phyloP scores from a whole-genome alignment of 2,329 filamentous ascomycete genomes.

The Ophiostoma pallidulum region DNA sequence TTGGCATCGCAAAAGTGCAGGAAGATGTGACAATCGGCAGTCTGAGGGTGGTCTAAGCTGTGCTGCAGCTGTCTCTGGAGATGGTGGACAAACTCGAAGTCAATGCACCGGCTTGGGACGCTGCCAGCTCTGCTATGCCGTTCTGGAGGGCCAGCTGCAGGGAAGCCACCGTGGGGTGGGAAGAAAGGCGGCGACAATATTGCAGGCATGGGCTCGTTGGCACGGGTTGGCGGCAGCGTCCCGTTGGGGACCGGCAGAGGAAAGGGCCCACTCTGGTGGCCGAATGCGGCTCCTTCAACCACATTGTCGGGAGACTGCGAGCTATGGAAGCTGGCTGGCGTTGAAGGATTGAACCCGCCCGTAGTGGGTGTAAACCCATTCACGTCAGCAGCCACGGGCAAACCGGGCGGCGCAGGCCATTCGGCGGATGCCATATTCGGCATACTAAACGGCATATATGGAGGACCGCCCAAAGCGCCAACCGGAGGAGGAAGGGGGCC shows the following conservation, averaged over 20 bases:
- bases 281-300: neutral
- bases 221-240: constrained; percentile 4
- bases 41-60: constrained; percentile 10
- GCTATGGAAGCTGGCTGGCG: constrained; percentile 52
- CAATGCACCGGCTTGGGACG: constrained; percentile 1
- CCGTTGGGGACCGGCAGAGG: constrained; percentile 5
- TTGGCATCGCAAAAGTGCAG: constrained; percentile 8
- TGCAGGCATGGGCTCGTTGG: neutral
- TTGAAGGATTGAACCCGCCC: constrained; percentile 42
- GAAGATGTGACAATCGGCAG: constrained; percentile 15
- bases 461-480: constrained; percentile 22
- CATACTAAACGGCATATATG: constrained; percentile 4
- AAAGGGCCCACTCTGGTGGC: constrained; percentile 4
- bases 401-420: constrained; percentile 11
- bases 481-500: constrained; percentile 27
- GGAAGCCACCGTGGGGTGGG: constrained; percentile 6
- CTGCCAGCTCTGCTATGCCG: neutral
- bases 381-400: neutral
- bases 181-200: constrained; percentile 11
- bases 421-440: constrained; percentile 10
- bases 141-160: neutral
- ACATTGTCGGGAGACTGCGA: constrained; percentile 34
- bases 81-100: constrained; percentile 10
- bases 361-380: constrained; percentile 17
- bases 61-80: constrained; percentile 12